These are phyloP conservation scores for Pichia cabralensis DNA, from an alignment of 805 yeast genomes.

Conservation along the genomic window DNA sequence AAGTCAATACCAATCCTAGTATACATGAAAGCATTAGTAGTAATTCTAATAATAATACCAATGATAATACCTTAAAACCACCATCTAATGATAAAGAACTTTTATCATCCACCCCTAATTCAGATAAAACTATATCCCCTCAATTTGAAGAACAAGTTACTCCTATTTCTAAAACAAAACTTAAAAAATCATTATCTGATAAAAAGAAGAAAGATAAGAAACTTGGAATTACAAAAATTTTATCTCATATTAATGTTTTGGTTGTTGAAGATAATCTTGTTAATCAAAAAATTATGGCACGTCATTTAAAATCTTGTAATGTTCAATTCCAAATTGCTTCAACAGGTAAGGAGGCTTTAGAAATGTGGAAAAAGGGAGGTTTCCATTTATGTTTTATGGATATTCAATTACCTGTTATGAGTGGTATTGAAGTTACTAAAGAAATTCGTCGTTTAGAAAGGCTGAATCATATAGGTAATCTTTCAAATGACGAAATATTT, in stretches of 20 bases:
- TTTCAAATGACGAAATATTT: constrained; percentile 10
- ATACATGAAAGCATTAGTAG: background rate
- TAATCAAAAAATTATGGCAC: constrained; percentile 84
- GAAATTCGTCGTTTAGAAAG: constrained; percentile 82
- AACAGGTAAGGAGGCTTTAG: constrained; percentile 91
- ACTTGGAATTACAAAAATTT: constrained; percentile 47
- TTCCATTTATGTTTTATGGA: constrained; percentile 94
- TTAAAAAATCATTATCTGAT: background rate
- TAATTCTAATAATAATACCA: background rate
- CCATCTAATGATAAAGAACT: no score
- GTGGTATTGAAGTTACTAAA: constrained; percentile 91
- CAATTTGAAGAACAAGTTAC: background rate
- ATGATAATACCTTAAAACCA: background rate
- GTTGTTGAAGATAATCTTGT: constrained; percentile 96
- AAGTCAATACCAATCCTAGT: constrained; percentile 1
- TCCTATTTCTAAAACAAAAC: background rate
- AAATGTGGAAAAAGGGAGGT: constrained; percentile 91
- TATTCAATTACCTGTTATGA: constrained; percentile 89
- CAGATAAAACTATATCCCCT: constrained; percentile 1
- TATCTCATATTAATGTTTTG: constrained; percentile 82
- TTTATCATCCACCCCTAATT: constrained; percentile 1
- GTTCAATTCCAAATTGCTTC: constrained; percentile 81
- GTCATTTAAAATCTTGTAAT: constrained; percentile 75
- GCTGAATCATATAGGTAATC: constrained; percentile 66
- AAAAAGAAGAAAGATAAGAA: constrained; percentile 1